These are phyloP conservation scores for Carex littledalei DNA, from an alignment of 176 grass and related monocot species.

Conservation along the genomic window DNA sequence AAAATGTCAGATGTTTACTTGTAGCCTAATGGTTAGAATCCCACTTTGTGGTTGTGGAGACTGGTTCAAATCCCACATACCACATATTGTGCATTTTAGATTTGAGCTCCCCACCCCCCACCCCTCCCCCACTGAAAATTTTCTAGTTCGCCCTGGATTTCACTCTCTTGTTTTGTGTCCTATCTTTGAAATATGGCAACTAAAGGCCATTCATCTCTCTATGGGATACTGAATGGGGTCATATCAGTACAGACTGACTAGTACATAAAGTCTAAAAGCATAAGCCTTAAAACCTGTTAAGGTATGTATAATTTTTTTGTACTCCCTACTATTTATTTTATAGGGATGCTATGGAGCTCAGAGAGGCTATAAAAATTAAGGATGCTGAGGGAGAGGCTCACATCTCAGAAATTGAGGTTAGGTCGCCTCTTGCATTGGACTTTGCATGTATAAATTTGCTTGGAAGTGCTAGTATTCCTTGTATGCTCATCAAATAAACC, in stretches of 20 bases:
- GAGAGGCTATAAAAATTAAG: conserved; percentile 86
- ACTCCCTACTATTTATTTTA: conserved; percentile 15
- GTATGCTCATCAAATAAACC: neutral
- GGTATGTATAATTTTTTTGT: neutral
- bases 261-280: neutral
- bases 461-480: neutral
- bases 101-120: too few species aligned
- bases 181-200: neutral
- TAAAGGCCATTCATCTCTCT: neutral
- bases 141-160: neutral
- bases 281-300: neutral
- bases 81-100: too few species aligned
- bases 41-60: too few species aligned
- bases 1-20: too few species aligned
- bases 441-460: neutral
- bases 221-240: neutral
- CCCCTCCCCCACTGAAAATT: too few species aligned
- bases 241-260: neutral
- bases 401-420: conserved; percentile 96
- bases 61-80: too few species aligned
- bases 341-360: conserved; percentile 77
- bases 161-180: neutral
- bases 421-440: neutral
- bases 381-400: conserved; percentile 75
- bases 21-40: too few species aligned